Evolutionary conservation across 306 rosid species (phyloP).

Genomic region (Vicia sativa): DNA sequence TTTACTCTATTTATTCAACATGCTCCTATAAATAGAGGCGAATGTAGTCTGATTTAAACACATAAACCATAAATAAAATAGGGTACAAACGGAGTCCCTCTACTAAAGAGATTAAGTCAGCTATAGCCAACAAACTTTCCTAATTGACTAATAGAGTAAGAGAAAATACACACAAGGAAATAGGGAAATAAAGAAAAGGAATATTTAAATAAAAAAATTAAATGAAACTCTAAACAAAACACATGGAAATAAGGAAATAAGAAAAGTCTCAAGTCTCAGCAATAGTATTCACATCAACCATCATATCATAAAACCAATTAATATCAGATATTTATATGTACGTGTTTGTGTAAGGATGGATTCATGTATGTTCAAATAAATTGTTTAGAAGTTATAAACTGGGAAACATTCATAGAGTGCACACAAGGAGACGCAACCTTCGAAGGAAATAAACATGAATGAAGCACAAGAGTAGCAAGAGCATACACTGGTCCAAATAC

Average conservation of each 20-base stretch:
- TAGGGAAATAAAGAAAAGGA: too few species aligned
- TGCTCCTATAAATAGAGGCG: background rate
- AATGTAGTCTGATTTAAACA: background rate
- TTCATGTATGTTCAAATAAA: too few species aligned
- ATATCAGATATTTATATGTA: slow-evolving; percentile 1
- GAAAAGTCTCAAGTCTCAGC: background rate
- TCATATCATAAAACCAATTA: slow-evolving; percentile 13
- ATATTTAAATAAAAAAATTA: background rate
- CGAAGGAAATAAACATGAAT: slow-evolving; percentile 39
- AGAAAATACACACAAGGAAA: too few species aligned
- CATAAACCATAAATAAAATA: background rate
- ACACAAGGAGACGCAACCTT: slow-evolving; percentile 32
- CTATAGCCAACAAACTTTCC: background rate
- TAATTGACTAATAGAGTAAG: too few species aligned
- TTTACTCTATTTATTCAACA: background rate
- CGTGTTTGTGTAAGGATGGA: too few species aligned
- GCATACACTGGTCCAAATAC: slow-evolving; percentile 69
- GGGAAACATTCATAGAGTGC: slow-evolving; percentile 10
- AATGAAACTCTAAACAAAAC: background rate
- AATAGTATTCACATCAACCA: slow-evolving; percentile 2
- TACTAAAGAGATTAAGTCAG: background rate
- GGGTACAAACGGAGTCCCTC: background rate
- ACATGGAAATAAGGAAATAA: background rate
- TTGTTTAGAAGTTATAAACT: slow-evolving; percentile 20
- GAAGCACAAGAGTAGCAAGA: slow-evolving; percentile 50